Base-by-base conservation (phyloP, 495 filamentous ascomycete species). In the Daldinia loculata region DNA sequence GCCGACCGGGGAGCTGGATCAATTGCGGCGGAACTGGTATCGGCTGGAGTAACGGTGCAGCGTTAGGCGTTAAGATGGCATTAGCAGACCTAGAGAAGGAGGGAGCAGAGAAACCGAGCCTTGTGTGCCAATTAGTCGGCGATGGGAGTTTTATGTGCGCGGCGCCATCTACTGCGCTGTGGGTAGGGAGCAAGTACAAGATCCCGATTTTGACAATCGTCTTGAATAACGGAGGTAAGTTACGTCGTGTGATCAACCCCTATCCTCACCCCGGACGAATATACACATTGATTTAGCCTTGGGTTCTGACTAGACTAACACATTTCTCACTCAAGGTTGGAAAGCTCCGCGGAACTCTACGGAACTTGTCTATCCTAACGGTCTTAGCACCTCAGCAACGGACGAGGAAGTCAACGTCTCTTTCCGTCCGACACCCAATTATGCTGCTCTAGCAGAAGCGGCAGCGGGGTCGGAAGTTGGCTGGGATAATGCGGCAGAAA, bases 21-120 rank as follows among this genome's bases (percentile, higher is more conserved):
- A 81, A 79, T 36, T 78, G 78, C 61, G 75, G 79, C n/a, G 77
- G 76, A 8, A 77, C 73, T 4, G 80, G 80, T 6, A 79, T 82
- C 14, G 77, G 77, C 0, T 82, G 80, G 79, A 78, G 74, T 29
- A 78, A 78, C 19, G 80, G 80, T 19, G 80, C 77, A 5, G 75
- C 63, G 1, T 53, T 80, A 9, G 75, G 75, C 6, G 65, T 78
- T 11, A 78, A 78, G 66, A 74, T 80, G 69, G 80, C 78, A 0
- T 45, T 74, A 8, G 52, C 14, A 38, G 65, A 71, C 14, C 29
- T 53, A 12, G 64, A 63, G 39, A 38, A 53, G 36, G 58, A 52
- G n/a, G 51, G 39, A 45, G 58, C 22, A 0, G 2, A 22, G 5
- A 56, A 62, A 61, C 63, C 74, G 62, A 57, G 70, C 52, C 27